A percentile compares a stretch with the other conserved stretches of the same genome.
These are phyloP conservation scores for Trypanosoma avium DNA, from an alignment of 208 protist genomes.

Conservation along the genomic window DNA sequence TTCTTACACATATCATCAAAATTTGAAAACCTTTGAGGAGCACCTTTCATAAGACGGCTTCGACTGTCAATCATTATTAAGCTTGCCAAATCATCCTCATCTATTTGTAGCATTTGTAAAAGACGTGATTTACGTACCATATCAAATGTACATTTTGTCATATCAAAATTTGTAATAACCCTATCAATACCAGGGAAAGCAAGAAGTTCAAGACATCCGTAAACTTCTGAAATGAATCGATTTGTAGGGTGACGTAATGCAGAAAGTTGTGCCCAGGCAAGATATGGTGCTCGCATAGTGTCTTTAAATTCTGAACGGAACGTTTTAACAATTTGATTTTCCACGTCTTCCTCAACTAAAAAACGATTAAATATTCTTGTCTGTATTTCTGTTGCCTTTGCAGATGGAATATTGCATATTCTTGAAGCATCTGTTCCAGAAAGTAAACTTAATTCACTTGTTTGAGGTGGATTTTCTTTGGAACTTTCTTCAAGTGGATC, in stretches of 20 bases:
- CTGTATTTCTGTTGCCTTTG: slow-evolving; percentile 29
- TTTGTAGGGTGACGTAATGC: slow-evolving; percentile 58
- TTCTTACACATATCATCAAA: slow-evolving; percentile 33
- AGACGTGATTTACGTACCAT: slow-evolving; percentile 60
- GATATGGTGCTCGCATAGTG: slow-evolving; percentile 81
- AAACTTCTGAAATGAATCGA: slow-evolving; percentile 62
- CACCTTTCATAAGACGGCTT: slow-evolving; percentile 24
- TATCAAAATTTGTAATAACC: slow-evolving; percentile 82
- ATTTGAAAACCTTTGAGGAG: slow-evolving; percentile 19
- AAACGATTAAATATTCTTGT: slow-evolving; percentile 53
- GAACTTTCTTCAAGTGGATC: slow-evolving; percentile 17
- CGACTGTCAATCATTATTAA: slow-evolving; percentile 26
- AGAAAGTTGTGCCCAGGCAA: slow-evolving; percentile 86
- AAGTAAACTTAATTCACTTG: slow-evolving; percentile 12
- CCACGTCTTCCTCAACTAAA: slow-evolving; percentile 78
- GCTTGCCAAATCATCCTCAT: slow-evolving; percentile 29
- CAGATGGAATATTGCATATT: slow-evolving; percentile 11
- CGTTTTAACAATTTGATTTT: slow-evolving; percentile 68
- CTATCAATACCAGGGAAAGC: slow-evolving; percentile 84
- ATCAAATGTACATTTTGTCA: slow-evolving; percentile 53
- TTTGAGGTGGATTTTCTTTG: slow-evolving; percentile 12
- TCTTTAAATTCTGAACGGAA: slow-evolving; percentile 45
- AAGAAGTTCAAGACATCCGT: slow-evolving; percentile 77
- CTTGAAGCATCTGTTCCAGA: slow-evolving; percentile 22
- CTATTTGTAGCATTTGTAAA: slow-evolving; percentile 37